These are phyloP conservation scores for Pisolithus albus DNA, from an alignment of 768 basidiomycete genomes.

Conservation along the genomic window DNA sequence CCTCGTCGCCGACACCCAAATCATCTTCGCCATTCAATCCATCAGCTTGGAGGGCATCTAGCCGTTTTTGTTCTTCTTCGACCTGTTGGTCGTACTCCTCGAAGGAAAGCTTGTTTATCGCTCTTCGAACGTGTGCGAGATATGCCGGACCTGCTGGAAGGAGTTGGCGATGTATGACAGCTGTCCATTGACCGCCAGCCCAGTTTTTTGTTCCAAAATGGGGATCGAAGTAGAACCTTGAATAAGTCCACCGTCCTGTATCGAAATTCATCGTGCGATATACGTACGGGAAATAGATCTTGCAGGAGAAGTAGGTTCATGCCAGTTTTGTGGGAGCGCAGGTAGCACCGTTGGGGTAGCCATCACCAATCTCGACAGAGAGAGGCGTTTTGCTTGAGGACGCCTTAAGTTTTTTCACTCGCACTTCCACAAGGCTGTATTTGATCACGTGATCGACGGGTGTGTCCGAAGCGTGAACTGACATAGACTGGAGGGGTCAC, in stretches of 20 bases:
- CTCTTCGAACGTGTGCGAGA: conserved; percentile 72
- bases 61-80: conserved; percentile 45
- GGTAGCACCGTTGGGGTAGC: conserved; percentile 21
- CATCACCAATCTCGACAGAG: conserved; percentile 12
- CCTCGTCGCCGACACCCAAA: conserved; percentile 88
- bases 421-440: background rate
- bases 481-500: too few relatives aligned
- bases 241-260: background rate
- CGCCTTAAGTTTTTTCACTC: background rate
- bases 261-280: background rate
- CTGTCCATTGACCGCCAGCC: background rate
- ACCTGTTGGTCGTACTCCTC: conserved; percentile 72
- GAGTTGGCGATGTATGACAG: conserved; percentile 39
- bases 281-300: conserved; percentile 23
- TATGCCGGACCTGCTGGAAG: conserved; percentile 88
- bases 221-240: background rate
- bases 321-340: conserved; percentile 20
- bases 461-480: background rate
- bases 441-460: background rate
- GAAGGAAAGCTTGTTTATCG: conserved; percentile 72
- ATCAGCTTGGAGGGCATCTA: conserved; percentile 41
- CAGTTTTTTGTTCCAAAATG: background rate
- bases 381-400: background rate
- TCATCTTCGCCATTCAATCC: conserved; percentile 63
- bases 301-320: conserved; percentile 9